A percentile compares a stretch with the other conserved stretches of the same genome.
Conservation (phyloP, 2,329 filamentous ascomycete genomes). For the Aureobasidium sp. region DNA sequence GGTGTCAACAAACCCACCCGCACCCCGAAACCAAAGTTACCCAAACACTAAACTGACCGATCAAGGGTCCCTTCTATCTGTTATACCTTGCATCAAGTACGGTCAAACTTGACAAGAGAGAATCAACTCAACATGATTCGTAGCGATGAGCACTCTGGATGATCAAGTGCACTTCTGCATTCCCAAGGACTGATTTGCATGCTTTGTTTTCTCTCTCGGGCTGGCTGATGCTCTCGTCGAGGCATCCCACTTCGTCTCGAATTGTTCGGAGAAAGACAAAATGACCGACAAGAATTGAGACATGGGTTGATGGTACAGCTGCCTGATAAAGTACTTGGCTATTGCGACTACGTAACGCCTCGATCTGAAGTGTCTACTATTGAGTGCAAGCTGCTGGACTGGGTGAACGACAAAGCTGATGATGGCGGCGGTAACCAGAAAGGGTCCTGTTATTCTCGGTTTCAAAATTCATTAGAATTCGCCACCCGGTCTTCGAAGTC, state of each 20-base stretch:
- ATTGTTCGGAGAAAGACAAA: neutral
- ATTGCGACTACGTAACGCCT: neutral
- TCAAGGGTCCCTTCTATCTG: neutral
- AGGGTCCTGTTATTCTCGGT: neutral
- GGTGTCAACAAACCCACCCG: conserved; percentile 13
- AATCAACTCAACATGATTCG: neutral
- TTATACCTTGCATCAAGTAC: neutral
- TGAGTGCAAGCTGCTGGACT: neutral
- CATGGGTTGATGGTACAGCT: neutral
- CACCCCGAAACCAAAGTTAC: conserved; percentile 9
- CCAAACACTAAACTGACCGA: neutral
- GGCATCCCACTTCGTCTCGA: neutral
- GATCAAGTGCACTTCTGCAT: neutral
- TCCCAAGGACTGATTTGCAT: neutral
- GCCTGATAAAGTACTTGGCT: neutral
- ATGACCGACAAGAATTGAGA: neutral
- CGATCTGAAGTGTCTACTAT: neutral
- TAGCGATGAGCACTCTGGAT: neutral
- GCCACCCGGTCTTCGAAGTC: too few relatives aligned
- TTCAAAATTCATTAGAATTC: too few relatives aligned
- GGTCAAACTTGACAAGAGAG: neutral
- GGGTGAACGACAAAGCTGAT: neutral
- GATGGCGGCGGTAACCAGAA: neutral
- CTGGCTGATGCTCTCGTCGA: neutral
- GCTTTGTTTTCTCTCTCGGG: neutral